A percentile compares a stretch with the other conserved stretches of the same genome.
Evolutionary conservation across 2,329 filamentous ascomycete species (phyloP).

Genomic region (Pezicula radicicola): DNA sequence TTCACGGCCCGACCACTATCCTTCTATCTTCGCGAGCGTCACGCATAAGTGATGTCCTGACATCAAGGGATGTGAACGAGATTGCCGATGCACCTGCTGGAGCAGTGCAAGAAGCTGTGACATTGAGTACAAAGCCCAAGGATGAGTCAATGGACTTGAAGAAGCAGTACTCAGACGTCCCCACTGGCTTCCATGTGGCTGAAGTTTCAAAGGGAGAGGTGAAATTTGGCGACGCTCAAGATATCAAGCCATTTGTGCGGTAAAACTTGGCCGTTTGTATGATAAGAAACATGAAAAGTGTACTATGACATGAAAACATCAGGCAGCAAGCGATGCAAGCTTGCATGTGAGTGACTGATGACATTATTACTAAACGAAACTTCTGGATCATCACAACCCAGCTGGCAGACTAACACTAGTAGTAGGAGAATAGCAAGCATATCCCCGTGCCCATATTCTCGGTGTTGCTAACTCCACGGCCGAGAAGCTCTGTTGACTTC

Average conservation of each 20-base stretch:
- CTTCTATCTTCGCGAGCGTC: slow-evolving; percentile 86
- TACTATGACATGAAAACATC: not conserved
- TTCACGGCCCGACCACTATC: slow-evolving; percentile 81
- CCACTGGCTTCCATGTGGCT: slow-evolving; percentile 51
- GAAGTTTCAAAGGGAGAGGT: slow-evolving; percentile 61
- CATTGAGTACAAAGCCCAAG: slow-evolving; percentile 39
- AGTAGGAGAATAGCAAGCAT: too few species aligned
- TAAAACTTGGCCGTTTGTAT: slow-evolving; percentile 4
- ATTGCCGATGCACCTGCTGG: slow-evolving; percentile 81
- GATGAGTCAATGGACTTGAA: slow-evolving; percentile 19
- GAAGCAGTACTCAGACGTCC: slow-evolving; percentile 30
- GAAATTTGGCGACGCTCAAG: slow-evolving; percentile 40
- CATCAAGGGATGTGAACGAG: slow-evolving; percentile 79
- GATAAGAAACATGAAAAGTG: not conserved
- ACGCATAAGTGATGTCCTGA: slow-evolving; percentile 74
- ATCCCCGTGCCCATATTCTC: too few species aligned
- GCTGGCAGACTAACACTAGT: too few species aligned
- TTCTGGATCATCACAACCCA: too few species aligned
- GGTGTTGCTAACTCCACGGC: too few species aligned
- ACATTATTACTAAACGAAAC: too few species aligned
- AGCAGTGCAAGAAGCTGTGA: slow-evolving; percentile 57
- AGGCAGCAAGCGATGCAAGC: too few species aligned
- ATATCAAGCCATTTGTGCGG: slow-evolving; percentile 15
- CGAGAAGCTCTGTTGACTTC: too few species aligned
- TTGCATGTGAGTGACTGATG: too few species aligned